A percentile compares a stretch with the other conserved stretches of the same genome.
Evolutionary conservation across 75 land plant genomes (phyloP).

Genomic region (Cryptomeria japonica): DNA sequence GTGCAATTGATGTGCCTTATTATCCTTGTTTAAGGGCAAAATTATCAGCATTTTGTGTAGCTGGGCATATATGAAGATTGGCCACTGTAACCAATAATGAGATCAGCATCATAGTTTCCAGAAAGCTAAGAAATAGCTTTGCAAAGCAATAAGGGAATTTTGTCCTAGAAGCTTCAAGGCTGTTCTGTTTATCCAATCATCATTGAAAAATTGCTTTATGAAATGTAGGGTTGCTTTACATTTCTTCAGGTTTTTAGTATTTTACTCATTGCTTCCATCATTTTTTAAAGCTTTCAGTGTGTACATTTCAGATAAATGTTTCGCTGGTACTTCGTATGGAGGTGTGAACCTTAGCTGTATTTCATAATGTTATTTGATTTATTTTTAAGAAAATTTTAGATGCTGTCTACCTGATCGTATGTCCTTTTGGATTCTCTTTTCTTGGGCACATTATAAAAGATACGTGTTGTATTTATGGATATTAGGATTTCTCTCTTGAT

Average conservation of each 20-base stretch:
- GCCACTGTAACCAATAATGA: not conserved
- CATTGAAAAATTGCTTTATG: not conserved
- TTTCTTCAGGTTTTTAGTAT: not conserved
- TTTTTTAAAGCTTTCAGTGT: not conserved
- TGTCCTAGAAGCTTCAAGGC: slow-evolving; percentile 1
- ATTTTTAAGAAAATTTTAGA: not conserved
- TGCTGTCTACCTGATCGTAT: not conserved
- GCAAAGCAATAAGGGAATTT: not conserved
- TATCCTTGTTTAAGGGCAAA: not conserved
- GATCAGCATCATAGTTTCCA: slow-evolving; percentile 8
- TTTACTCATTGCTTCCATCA: too few relatives aligned
- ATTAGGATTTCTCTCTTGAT: not conserved
- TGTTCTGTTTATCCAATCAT: slow-evolving; percentile 7
- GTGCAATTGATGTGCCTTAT: not conserved
- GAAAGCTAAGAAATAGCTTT: not conserved
- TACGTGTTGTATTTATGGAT: not conserved
- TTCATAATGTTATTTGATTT: not conserved
- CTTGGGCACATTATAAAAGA: not conserved
- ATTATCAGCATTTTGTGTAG: slow-evolving; percentile 5
- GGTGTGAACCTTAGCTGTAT: not conserved
- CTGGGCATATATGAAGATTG: not conserved
- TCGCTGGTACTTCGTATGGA: not conserved
- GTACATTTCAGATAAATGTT: not conserved
- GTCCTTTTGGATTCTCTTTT: not conserved
- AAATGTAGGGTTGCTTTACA: not conserved